Evolutionary conservation across 2,329 filamentous ascomycete genomes (phyloP), one percentile per base, ranked within the genome.

Genomic region (Zalaria sp.): DNA sequence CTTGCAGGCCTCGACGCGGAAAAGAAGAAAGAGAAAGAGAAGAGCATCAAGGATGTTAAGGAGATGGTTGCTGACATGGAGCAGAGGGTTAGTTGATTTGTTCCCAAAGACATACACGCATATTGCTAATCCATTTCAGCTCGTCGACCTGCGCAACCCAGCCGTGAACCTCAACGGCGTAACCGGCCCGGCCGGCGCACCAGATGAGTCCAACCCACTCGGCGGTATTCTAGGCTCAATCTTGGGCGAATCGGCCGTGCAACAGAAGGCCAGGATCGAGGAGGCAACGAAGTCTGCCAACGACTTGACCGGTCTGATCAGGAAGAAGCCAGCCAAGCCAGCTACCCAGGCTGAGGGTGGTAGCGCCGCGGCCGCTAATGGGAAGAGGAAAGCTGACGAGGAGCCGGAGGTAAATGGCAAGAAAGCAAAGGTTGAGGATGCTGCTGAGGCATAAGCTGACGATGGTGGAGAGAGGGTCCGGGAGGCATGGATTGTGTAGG

Each of bases 61-160:
- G 81, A 87, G 46, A 77, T 91, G 49, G 72, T 89, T 38, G 71
- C 72, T 41, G 84, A 91, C 50, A 84, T 91, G 75, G 78, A 86
- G 63, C 74, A 80, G 57, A 70, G 83, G 49, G 77, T 83, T 64
- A 61, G 73, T 62, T 42, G 49, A 47, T 6, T 38, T 8, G 8
- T 8, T n/a, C 34, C 35, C 29, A 25, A 18, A 27, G 9, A 29
- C n/a, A 8, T 31, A n/a, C 37, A 25, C 26, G 32, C 34, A 3
- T 28, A 47, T 32, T 37, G 48, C 43, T 50, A 45, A 56, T 44
- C 41, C 31, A 8, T n/a, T 34, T 35, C 49, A 81, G 71, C 74
- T 89, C 29, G 63, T 72, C 35, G 84, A 91, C 43, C 71, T 89
- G 29, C 74, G 74, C 44, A 73, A 72, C 43, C 75, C 78, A 3